Conservation (phyloP, 2,329 filamentous ascomycete species). For the Huntiella savannae region DNA sequence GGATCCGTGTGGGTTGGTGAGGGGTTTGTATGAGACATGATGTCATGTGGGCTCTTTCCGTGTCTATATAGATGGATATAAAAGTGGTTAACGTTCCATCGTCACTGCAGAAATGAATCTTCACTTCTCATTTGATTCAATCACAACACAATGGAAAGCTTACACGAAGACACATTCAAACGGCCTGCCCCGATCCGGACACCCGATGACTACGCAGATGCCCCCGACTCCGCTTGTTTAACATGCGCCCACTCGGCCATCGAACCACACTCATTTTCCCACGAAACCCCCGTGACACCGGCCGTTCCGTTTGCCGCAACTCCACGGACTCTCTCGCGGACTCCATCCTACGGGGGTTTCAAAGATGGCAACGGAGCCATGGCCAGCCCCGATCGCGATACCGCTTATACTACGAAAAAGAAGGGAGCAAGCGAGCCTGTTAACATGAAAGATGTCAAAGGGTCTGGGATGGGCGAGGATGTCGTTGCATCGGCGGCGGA, state of each 20-base stretch:
- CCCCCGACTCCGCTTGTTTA: background rate
- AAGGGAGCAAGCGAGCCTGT: background rate
- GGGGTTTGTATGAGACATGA: too few species aligned
- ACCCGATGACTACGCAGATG: slow-evolving; percentile 4
- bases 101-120: too few species aligned
- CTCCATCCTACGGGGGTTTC: too few species aligned
- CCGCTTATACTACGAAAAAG: background rate
- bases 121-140: background rate
- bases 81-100: too few species aligned
- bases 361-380: too few species aligned
- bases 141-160: slow-evolving; percentile 1
- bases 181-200: slow-evolving; percentile 5
- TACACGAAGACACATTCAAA: slow-evolving; percentile 11
- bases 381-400: background rate
- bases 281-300: background rate
- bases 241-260: background rate
- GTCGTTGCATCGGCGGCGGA: too few species aligned
- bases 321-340: slow-evolving; percentile 2
- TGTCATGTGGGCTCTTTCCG: too few species aligned
- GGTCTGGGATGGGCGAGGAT: too few species aligned
- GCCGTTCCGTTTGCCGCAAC: background rate
- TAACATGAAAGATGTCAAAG: background rate
- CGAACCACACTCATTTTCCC: slow-evolving; percentile 5
- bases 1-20: too few species aligned
- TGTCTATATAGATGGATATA: too few species aligned